Base-by-base conservation (phyloP, 495 filamentous ascomycete species). In the Hyphodiscus hymeniophilus region DNA sequence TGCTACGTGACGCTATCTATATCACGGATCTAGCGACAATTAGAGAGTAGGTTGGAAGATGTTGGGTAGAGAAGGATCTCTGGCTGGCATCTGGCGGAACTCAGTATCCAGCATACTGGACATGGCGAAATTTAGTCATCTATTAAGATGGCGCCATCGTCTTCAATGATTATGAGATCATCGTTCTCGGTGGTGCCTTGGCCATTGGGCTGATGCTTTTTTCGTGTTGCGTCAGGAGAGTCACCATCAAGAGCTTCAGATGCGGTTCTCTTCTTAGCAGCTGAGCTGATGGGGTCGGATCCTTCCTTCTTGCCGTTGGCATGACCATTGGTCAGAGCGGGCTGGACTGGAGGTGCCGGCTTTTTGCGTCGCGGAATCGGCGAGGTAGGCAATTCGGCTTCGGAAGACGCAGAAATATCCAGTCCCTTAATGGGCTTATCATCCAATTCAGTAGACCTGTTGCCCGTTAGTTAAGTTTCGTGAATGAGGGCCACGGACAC, bases 91-190 rank as follows among this genome's bases (percentile, higher is more conserved):
- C n/a, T n/a, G n/a, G n/a, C n/a, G n/a, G n/a, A n/a, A n/a, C n/a
- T n/a, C n/a, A n/a, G n/a, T n/a, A n/a, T n/a, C n/a, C n/a, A n/a
- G n/a, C n/a, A n/a, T n/a, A n/a, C n/a, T 28, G 26, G 26, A 5
- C 5, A 28, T 28, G 10, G 26, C 4, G 36, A n/a, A 33, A 46
- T 34, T 60, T 62, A 77, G 41, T 82, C 73, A 30, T 87, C 80
- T 57, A 94, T 89, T 45, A 87, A 56, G 52, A 94, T 90, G 7
- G 82, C 79, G 17, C 84, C 84, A 30, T 74, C 76, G 49, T 83
- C 83, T 45, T 87, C 77, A 3, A 79, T 38, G 13, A 78, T 49
- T 20, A 76, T 63, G 12, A 72, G 60, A 8, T 70, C 68, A n/a
- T 71, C 63, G 3, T 57, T 56, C 12, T 17, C 40, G 11, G 40